Evolutionary conservation across 768 basidiomycete genomes (phyloP).

Genomic region (Pleurotus tuber-regium): DNA sequence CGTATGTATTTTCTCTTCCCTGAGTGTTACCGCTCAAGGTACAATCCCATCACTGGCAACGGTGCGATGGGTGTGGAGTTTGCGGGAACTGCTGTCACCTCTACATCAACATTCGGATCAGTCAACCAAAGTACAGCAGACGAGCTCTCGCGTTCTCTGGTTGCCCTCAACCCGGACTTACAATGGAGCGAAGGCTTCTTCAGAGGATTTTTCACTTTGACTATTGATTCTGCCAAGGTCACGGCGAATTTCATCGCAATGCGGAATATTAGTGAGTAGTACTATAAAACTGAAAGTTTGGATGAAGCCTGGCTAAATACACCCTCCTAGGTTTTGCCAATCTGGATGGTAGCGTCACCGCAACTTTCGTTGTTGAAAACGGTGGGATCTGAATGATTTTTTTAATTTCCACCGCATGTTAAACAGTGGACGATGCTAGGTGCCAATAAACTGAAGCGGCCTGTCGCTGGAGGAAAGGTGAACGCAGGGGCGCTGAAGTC

Average conservation of each 20-base stretch:
- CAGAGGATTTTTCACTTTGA: conserved; percentile 58
- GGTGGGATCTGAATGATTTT: not conserved
- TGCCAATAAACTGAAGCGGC: conserved; percentile 44
- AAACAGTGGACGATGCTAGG: conserved; percentile 19
- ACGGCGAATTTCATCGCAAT: conserved; percentile 57
- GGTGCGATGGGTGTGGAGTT: conserved; percentile 60
- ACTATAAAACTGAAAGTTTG: too few species aligned
- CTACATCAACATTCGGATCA: conserved; percentile 43
- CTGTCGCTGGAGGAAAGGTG: conserved; percentile 46
- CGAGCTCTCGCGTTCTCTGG: conserved; percentile 31
- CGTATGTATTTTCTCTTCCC: too few species aligned
- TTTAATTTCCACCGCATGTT: not conserved
- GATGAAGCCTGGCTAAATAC: too few species aligned
- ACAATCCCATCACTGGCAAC: conserved; percentile 43
- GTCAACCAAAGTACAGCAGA: conserved; percentile 38
- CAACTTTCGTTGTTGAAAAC: conserved; percentile 37
- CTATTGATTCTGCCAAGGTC: conserved; percentile 39
- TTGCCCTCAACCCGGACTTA: conserved; percentile 43
- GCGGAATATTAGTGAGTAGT: conserved; percentile 40
- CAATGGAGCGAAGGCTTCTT: conserved; percentile 62
- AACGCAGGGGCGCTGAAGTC: conserved; percentile 42
- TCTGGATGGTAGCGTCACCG: conserved; percentile 42
- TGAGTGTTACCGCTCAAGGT: conserved; percentile 30
- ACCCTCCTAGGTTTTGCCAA: conserved; percentile 28
- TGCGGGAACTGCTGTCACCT: conserved; percentile 59